phyloP scores from a whole-genome alignment of 1,139 yeast species.

The Debaryomyces fabryi region DNA sequence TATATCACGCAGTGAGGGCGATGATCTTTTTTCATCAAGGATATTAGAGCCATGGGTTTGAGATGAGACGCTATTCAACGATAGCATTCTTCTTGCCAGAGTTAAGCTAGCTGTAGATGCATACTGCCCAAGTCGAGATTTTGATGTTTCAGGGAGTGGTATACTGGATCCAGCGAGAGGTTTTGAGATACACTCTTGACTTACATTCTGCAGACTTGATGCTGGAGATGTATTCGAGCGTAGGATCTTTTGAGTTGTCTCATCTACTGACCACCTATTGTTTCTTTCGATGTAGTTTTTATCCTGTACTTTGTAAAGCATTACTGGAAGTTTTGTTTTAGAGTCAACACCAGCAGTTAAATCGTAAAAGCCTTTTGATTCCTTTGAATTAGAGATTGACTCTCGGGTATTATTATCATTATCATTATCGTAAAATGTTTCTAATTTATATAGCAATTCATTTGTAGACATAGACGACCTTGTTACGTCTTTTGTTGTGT shows the following conservation, averaged over 20 bases:
- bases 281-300: background rate
- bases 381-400: constrained; percentile 9
- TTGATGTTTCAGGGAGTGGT: background rate
- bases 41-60: background rate
- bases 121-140: constrained; percentile 1
- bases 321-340: constrained; percentile 30
- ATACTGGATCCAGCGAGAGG: background rate
- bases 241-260: background rate
- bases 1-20: background rate
- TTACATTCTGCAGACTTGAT: background rate
- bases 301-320: constrained; percentile 35
- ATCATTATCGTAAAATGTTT: constrained; percentile 16
- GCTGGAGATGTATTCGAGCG: background rate
- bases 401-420: background rate
- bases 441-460: constrained; percentile 36
- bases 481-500: background rate
- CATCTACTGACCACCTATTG: background rate
- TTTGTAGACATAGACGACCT: constrained; percentile 37
- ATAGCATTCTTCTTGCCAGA: too few species aligned
- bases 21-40: background rate
- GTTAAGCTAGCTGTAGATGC: background rate
- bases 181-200: background rate
- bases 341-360: constrained; percentile 35
- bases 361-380: constrained; percentile 7
- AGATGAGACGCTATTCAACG: background rate